These are phyloP conservation scores for Thalassiosira hispida DNA, from an alignment of 352 stramenopile species.

Conservation along the genomic window DNA sequence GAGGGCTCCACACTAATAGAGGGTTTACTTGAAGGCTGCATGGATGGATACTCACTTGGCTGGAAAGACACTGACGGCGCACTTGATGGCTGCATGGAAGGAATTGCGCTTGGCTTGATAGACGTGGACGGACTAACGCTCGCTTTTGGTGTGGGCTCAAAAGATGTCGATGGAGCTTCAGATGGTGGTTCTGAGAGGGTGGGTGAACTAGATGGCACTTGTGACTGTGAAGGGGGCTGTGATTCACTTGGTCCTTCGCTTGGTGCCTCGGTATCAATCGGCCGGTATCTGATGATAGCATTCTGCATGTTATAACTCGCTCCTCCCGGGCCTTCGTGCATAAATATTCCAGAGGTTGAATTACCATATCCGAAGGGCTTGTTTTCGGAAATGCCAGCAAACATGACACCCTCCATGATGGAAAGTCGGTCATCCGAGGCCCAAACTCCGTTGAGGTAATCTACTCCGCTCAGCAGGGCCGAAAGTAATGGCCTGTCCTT, in stretches of 20 bases:
- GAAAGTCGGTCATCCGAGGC: neutral
- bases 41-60: constrained; percentile 8
- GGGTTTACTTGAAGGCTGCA: constrained; percentile 7
- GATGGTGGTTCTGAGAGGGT: neutral
- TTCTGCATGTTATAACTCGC: constrained; percentile 40
- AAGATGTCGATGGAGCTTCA: constrained; percentile 7
- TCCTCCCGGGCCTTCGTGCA: constrained; percentile 26
- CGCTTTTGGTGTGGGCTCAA: neutral
- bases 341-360: constrained; percentile 22
- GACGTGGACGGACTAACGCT: neutral
- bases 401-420: constrained; percentile 41
- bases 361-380: constrained; percentile 39
- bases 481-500: constrained; percentile 13
- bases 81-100: constrained; percentile 7
- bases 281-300: constrained; percentile 26
- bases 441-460: constrained; percentile 46
- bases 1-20: neutral
- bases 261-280: constrained; percentile 22
- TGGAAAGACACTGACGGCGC: neutral
- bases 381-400: constrained; percentile 31
- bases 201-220: constrained; percentile 18
- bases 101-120: neutral
- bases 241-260: constrained; percentile 9
- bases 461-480: constrained; percentile 8
- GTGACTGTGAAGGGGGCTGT: constrained; percentile 11